Evolutionary conservation across 345 rosid species (phyloP), one percentile per base, ranked within the genome.

Genomic region (Dipteronia sinensis): DNA sequence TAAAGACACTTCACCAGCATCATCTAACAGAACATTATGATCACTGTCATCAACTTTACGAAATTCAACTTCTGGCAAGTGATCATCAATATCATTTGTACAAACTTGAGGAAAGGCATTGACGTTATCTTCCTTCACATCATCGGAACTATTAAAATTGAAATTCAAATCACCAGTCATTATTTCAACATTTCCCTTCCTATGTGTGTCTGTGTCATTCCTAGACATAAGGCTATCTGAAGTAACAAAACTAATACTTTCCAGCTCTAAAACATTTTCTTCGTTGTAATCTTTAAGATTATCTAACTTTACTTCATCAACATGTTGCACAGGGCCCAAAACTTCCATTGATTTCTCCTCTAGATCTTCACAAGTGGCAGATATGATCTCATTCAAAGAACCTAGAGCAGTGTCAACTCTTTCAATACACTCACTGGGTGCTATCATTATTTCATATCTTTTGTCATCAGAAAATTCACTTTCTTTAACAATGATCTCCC

Each of bases 291-390:
- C 47, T 15, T 65, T 65, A 67, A 67, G 69, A 46, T 67, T 38
- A 62, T 29, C 51, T 29, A 25, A 62, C 46, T 62, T 75, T 34
- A 4, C 73, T 65, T 69, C 47, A 67, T 76, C 77, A 67, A 3
- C 10, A 27, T 62, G 44, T 10, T n/a, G 46, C 25, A 8, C 46
- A 22, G 25, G 16, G 8, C 40, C 17, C 49, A 22, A 20, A 27
- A n/a, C 53, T 55, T 17, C 76, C 64, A 55, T 42, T 15, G 64
- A 10, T n/a, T 53, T 69, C 56, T 70, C 53, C 47, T 53, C 46
- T 17, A 19, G 31, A 10, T 10, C 67, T 58, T 51, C 71, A 65
- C 22, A 6, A 40, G 64, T 53, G 22, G 51, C 63, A 74, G 22
- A 49, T 6, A n/a, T 61, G 62, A 44, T 53, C n/a, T 16, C 77